Evolutionary conservation across 108 stramenopile species (phyloP).

Genomic region (Discostella pseudostelligera): DNA sequence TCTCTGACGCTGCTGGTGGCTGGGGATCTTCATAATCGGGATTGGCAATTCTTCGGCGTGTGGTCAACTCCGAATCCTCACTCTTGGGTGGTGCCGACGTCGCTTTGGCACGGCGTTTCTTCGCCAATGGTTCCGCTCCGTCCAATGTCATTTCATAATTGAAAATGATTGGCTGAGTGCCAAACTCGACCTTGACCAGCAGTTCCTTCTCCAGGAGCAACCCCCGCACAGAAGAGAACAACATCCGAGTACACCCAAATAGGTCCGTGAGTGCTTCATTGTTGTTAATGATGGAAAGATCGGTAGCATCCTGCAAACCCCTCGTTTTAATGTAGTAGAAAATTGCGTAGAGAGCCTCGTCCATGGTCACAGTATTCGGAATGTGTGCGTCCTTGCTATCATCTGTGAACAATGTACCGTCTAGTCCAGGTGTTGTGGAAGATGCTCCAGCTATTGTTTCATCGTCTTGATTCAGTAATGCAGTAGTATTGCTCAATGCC

Average conservation of each 20-base stretch:
- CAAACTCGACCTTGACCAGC: constrained; percentile 38
- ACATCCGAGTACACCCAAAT: constrained; percentile 68
- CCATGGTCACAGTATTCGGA: constrained; percentile 64
- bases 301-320: constrained; percentile 54
- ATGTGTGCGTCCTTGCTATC: constrained; percentile 62
- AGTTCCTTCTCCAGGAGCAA: constrained; percentile 56
- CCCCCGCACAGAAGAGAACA: constrained; percentile 56
- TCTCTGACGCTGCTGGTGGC: constrained; percentile 20
- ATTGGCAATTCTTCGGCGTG: constrained; percentile 14
- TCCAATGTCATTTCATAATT: constrained; percentile 51
- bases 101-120: constrained; percentile 2
- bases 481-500: constrained; percentile 5
- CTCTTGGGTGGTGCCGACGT: background rate
- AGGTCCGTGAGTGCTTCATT: constrained; percentile 57
- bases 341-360: constrained; percentile 61
- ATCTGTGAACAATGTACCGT: constrained; percentile 3
- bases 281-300: constrained; percentile 59
- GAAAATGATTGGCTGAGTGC: constrained; percentile 44
- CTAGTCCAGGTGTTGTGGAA: background rate
- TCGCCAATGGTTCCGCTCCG: constrained; percentile 24
- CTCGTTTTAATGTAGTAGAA: constrained; percentile 67
- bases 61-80: constrained; percentile 22
- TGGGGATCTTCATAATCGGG: constrained; percentile 8
- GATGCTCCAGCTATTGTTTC: background rate
- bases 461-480: background rate